These are phyloP conservation scores for Colletotrichum lentis DNA, from an alignment of 2,329 filamentous ascomycete genomes.

Conservation along the genomic window DNA sequence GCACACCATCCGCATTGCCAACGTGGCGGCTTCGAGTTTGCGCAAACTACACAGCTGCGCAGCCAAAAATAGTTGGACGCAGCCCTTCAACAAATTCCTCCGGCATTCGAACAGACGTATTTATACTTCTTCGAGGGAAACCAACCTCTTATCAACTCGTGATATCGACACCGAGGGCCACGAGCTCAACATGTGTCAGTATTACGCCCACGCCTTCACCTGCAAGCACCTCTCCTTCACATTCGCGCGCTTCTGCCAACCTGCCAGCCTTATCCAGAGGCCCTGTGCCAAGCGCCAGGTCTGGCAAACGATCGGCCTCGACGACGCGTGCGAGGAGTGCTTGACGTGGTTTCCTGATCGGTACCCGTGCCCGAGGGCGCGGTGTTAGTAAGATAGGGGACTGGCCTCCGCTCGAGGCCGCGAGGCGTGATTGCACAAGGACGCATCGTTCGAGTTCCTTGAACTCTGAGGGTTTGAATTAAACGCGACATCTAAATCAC, in stretches of 20 bases:
- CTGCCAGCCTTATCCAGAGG: constrained; percentile 49
- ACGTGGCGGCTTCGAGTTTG: background rate
- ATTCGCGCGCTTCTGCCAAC: constrained; percentile 49
- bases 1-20: background rate
- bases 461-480: too few species aligned
- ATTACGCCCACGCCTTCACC: constrained; percentile 50
- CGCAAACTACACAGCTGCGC: background rate
- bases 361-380: constrained; percentile 36
- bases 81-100: background rate
- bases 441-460: background rate
- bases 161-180: background rate
- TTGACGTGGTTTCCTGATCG: constrained; percentile 44
- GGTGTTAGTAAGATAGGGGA: constrained; percentile 22
- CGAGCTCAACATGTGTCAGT: constrained; percentile 47
- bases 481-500: too few species aligned
- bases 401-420: too few species aligned
- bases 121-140: background rate
- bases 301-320: constrained; percentile 50
- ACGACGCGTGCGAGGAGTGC: constrained; percentile 49
- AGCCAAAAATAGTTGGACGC: background rate
- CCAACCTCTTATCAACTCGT: background rate
- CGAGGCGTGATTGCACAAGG: background rate
- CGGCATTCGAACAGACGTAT: background rate
- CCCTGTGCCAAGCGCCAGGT: constrained; percentile 46
- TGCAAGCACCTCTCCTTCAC: constrained; percentile 48